Evolutionary conservation across 169 alveolate genomes (phyloP).

Genomic region (Babesia divergens): DNA sequence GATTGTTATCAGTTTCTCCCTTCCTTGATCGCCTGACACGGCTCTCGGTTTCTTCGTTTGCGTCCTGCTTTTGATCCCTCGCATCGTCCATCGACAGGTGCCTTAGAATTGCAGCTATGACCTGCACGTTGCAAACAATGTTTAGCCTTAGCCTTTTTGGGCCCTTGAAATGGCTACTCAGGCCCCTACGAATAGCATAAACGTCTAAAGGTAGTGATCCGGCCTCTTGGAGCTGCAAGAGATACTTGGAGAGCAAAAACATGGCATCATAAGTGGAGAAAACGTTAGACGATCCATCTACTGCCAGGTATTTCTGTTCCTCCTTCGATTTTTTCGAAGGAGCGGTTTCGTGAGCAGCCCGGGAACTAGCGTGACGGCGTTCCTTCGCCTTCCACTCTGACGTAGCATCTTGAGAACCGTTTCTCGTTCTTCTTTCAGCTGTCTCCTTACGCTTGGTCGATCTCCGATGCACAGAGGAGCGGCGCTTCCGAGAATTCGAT

Average conservation of each 20-base stretch:
- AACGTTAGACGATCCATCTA: not conserved
- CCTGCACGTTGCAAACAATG: slow-evolving; percentile 9
- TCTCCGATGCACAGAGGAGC: not conserved
- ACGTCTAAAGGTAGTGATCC: not conserved
- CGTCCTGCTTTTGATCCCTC: not conserved
- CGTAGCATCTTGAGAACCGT: not conserved
- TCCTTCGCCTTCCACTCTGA: slow-evolving; percentile 2
- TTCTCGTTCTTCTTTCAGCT: not conserved
- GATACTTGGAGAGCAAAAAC: not conserved
- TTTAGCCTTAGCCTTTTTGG: slow-evolving; percentile 11
- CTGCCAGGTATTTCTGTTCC: not conserved
- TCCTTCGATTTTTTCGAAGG: not conserved
- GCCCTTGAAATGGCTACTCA: slow-evolving; percentile 2
- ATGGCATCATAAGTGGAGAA: slow-evolving; percentile 15
- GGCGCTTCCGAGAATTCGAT: not conserved
- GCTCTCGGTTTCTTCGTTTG: not conserved
- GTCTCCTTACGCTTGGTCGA: slow-evolving; percentile 1
- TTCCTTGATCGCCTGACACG: not conserved
- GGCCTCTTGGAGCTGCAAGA: not conserved
- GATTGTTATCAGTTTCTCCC: not conserved
- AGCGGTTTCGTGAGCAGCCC: not conserved
- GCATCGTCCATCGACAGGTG: not conserved
- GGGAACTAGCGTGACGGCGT: not conserved
- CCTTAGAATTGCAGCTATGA: not conserved
- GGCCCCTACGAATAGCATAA: slow-evolving; percentile 11